phyloP scores from a whole-genome alignment of 139 green algal genomes.

The Chlorella sp. region DNA sequence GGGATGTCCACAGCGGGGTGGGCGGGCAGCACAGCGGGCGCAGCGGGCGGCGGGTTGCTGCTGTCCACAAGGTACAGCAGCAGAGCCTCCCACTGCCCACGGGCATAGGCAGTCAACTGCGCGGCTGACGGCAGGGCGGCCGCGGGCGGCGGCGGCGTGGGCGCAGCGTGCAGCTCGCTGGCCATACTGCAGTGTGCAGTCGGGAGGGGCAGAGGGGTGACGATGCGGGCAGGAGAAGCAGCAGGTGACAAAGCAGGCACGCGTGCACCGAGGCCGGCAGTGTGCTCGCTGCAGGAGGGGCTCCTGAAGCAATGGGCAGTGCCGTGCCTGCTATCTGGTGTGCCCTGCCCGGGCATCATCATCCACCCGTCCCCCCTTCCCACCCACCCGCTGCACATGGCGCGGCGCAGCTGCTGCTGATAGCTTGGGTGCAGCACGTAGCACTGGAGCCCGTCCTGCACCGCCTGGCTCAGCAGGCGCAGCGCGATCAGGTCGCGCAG shows the following conservation, averaged over 20 bases:
- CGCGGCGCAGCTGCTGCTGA: slow-evolving; percentile 49
- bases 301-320: not conserved
- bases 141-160: not conserved
- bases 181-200: not conserved
- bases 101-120: slow-evolving; percentile 30
- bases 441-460: not conserved
- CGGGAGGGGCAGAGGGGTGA: not conserved
- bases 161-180: not conserved
- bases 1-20: slow-evolving; percentile 56
- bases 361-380: not conserved
- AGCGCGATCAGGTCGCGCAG: slow-evolving; percentile 42
- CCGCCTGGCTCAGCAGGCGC: slow-evolving; percentile 31
- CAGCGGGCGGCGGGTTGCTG: not conserved
- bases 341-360: not conserved
- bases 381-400: slow-evolving; percentile 43
- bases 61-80: slow-evolving; percentile 67
- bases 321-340: no score
- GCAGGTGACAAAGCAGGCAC: not conserved
- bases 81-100: slow-evolving; percentile 54
- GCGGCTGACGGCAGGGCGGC: not conserved
- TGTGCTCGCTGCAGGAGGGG: not conserved
- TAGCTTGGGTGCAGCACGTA: slow-evolving; percentile 54
- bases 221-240: not conserved
- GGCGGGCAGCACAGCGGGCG: slow-evolving; percentile 9
- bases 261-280: not conserved